Evolutionary conservation across 73 alveolate species (phyloP).

Genomic region (Paramecium pentaurelia): DNA sequence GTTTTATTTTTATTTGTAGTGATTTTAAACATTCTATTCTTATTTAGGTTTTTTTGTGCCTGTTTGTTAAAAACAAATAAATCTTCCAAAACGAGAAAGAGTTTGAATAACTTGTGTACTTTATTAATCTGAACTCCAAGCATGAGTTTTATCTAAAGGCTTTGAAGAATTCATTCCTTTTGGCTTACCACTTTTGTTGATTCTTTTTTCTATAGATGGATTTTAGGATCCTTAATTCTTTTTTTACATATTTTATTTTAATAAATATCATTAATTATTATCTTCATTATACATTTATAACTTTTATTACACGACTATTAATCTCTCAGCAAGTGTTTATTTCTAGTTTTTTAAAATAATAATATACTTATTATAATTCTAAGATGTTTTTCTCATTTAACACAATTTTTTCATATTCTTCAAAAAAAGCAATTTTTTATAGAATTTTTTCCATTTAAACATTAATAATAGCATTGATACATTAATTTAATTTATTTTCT

Average conservation of each 20-base stretch:
- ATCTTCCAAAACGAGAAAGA: not conserved
- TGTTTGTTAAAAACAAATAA: not conserved
- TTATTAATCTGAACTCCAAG: not conserved
- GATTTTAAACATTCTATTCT: not conserved
- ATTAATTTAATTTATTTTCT: constrained; percentile 34
- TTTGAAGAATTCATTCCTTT: not conserved
- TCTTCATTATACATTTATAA: not conserved
- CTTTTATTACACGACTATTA: not conserved
- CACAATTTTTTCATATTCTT: constrained; percentile 56
- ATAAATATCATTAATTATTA: not conserved
- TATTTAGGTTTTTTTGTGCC: not conserved
- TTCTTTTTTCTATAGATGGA: not conserved
- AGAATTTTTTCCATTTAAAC: constrained; percentile 35
- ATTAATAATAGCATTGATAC: not conserved
- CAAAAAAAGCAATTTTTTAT: constrained; percentile 33
- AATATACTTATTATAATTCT: constrained; percentile 9
- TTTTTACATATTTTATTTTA: not conserved
- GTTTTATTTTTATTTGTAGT: not conserved
- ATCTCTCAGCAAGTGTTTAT: constrained; percentile 32
- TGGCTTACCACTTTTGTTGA: not conserved
- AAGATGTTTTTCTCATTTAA: constrained; percentile 17
- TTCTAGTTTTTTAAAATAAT: not conserved
- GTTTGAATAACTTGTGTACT: not conserved
- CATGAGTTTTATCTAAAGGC: not conserved
- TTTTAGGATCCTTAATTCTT: not conserved